phyloP scores from a whole-genome alignment of 306 rosid species.

The Cucurbita pepo region DNA sequence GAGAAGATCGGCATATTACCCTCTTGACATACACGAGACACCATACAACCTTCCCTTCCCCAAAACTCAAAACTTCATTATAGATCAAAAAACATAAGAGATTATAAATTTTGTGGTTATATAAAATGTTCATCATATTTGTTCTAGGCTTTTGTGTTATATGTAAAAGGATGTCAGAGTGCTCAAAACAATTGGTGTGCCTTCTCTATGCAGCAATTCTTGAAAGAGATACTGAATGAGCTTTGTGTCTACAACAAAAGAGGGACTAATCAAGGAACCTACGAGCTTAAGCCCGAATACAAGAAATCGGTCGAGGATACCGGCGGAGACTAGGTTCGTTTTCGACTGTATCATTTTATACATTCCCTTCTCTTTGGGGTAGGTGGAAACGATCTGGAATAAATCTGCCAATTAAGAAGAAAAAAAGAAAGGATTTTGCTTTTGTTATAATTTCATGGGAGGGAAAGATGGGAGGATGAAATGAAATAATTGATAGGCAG shows the following conservation, averaged over 20 bases:
- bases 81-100: neutral
- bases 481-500: neutral
- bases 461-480: neutral
- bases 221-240: slow-evolving; percentile 93
- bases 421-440: neutral
- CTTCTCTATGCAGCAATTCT: slow-evolving; percentile 68
- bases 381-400: neutral
- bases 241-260: slow-evolving; percentile 92
- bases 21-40: neutral
- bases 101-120: neutral
- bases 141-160: neutral
- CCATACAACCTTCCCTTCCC: neutral
- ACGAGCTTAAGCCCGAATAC: slow-evolving; percentile 97
- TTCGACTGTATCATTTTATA: neutral
- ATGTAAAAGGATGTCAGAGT: neutral
- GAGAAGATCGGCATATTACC: neutral
- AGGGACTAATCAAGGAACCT: slow-evolving; percentile 97
- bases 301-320: slow-evolving; percentile 80
- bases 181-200: neutral
- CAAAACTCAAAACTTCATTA: neutral
- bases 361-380: slow-evolving; percentile 1
- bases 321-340: slow-evolving; percentile 35
- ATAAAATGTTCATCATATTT: neutral
- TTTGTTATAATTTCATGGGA: neutral
- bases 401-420: neutral